Evolutionary conservation across 2,329 filamentous ascomycete genomes (phyloP).

Genomic region (Talaromyces sp.): DNA sequence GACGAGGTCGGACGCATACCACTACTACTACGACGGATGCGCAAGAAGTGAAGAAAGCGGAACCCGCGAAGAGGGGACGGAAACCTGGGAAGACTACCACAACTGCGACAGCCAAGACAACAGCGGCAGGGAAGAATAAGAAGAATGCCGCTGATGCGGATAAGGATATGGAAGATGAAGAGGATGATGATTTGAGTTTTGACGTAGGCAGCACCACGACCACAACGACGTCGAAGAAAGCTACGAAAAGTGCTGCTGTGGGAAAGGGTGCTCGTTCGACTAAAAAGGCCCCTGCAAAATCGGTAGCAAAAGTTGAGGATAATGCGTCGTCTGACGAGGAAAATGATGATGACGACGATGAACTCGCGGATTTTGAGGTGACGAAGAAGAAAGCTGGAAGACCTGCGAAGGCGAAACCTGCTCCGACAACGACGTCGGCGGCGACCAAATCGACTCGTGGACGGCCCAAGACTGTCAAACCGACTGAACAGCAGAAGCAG

Average conservation of each 20-base stretch:
- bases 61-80: slow-evolving; percentile 14
- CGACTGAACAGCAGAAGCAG: slow-evolving; percentile 25
- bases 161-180: neutral
- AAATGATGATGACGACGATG: slow-evolving; percentile 27
- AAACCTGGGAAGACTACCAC: slow-evolving; percentile 12
- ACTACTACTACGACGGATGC: neutral
- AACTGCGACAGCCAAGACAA: slow-evolving; percentile 7
- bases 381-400: slow-evolving; percentile 27
- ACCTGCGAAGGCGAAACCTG: slow-evolving; percentile 22
- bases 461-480: slow-evolving; percentile 17
- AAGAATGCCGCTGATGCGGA: neutral
- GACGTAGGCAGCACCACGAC: neutral
- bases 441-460: slow-evolving; percentile 21
- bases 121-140: slow-evolving; percentile 12
- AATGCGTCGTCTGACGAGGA: neutral
- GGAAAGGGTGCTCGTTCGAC: neutral
- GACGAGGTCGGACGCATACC: slow-evolving; percentile 7
- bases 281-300: neutral
- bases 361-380: slow-evolving; percentile 27
- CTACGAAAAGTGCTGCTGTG: slow-evolving; percentile 14
- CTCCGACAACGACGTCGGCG: slow-evolving; percentile 21
- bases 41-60: slow-evolving; percentile 1
- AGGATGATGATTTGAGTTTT: slow-evolving; percentile 15
- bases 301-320: neutral
- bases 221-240: neutral